These are phyloP conservation scores for Letharia lupina DNA, from an alignment of 495 filamentous ascomycete genomes.

Conservation along the genomic window DNA sequence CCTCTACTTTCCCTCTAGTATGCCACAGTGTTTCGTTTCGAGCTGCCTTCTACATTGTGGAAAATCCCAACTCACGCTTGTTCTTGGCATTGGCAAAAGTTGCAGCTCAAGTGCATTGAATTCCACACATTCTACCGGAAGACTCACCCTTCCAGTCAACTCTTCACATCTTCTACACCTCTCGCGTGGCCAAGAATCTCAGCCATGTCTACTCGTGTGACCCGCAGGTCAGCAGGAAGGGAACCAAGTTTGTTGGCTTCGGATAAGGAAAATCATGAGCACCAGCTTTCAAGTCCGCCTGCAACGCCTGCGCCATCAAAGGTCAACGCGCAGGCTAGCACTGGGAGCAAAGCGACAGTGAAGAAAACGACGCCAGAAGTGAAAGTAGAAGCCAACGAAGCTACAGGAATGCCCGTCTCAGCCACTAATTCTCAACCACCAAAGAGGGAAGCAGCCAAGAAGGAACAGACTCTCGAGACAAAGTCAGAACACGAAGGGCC, in stretches of 20 bases:
- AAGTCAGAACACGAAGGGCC: neutral
- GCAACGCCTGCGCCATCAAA: conserved; percentile 4
- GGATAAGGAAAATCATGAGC: conserved; percentile 6
- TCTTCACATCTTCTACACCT: neutral
- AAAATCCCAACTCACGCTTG: neutral
- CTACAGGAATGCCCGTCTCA: neutral
- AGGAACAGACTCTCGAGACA: neutral
- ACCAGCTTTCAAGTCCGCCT: conserved; percentile 14
- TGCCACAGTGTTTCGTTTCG: neutral
- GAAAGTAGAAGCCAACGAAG: neutral
- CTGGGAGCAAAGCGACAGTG: conserved; percentile 7
- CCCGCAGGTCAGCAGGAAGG: conserved; percentile 26
- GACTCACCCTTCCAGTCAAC: neutral
- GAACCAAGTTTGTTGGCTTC: conserved; percentile 21
- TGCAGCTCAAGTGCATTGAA: neutral
- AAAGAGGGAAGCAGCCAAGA: neutral
- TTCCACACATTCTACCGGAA: neutral
- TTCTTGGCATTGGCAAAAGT: neutral
- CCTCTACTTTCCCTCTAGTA: neutral
- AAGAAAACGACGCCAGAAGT: conserved; percentile 2
- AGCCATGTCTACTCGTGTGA: conserved; percentile 23
- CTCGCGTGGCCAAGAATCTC: neutral
- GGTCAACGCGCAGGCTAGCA: conserved; percentile 10
- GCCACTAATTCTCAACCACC: neutral
- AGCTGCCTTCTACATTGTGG: no score